phyloP scores from a whole-genome alignment of 2,329 filamentous ascomycete species.

The Ceratocystis papillata region DNA sequence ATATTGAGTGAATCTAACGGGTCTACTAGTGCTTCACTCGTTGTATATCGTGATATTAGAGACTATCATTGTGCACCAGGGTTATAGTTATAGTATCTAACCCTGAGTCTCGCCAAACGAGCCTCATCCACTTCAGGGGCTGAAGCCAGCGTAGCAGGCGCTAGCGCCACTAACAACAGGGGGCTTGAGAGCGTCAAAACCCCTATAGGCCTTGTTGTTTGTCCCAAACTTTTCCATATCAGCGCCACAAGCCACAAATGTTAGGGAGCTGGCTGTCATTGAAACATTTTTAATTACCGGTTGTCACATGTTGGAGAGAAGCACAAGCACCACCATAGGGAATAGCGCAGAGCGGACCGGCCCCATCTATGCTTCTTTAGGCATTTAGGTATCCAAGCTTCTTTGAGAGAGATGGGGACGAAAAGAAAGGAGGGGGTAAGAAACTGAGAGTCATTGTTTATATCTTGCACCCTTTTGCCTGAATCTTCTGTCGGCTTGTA shows the following conservation, averaged over 20 bases:
- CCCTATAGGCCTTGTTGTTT: neutral
- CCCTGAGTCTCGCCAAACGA: neutral
- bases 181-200: neutral
- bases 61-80: neutral
- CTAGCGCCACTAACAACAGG: neutral
- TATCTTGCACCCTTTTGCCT: neutral
- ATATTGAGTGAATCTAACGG: no score
- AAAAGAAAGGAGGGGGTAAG: neutral
- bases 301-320: constrained; percentile 12
- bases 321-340: neutral
- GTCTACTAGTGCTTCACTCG: no score
- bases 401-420: neutral
- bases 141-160: neutral
- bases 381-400: constrained; percentile 8
- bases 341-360: no score
- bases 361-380: neutral
- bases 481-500: neutral
- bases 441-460: neutral
- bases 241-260: neutral
- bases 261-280: neutral
- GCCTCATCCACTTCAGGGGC: neutral
- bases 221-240: neutral
- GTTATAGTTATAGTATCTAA: neutral
- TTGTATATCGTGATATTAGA: neutral
- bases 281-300: constrained; percentile 12